A percentile compares a stretch with the other conserved stretches of the same genome.
These are phyloP conservation scores for Glutinoglossum americanum DNA, from an alignment of 495 filamentous ascomycete genomes.

Conservation along the genomic window DNA sequence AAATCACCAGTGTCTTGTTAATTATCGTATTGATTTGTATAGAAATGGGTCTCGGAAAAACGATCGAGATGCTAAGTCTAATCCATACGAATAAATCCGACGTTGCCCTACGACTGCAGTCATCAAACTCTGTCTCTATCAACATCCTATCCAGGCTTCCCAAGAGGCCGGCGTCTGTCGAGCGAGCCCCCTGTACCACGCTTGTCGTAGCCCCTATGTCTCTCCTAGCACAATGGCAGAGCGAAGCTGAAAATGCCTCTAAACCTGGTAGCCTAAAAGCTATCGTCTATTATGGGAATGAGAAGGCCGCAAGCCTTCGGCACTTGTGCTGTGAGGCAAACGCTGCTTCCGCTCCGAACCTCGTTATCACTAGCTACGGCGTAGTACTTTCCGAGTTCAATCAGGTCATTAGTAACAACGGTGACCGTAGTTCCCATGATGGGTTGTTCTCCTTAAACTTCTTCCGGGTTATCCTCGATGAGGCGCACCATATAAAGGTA, in stretches of 20 bases:
- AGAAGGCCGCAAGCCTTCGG: conserved; percentile 56
- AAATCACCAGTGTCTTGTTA: not conserved
- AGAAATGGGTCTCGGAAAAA: conserved; percentile 65
- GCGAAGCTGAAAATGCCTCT: conserved; percentile 77
- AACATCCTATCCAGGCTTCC: conserved; percentile 36
- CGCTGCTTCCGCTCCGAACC: conserved; percentile 51
- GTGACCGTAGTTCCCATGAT: conserved; percentile 33
- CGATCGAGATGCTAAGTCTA: conserved; percentile 90
- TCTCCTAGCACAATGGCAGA: conserved; percentile 84
- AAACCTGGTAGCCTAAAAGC: conserved; percentile 58
- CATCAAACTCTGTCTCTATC: conserved; percentile 18
- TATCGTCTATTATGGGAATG: conserved; percentile 75
- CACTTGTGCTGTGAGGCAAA: conserved; percentile 57
- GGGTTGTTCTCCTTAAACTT: conserved; percentile 84
- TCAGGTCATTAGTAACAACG: conserved; percentile 33
- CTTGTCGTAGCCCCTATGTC: conserved; percentile 92
- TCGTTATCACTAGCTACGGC: conserved; percentile 94
- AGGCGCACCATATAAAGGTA: conserved; percentile 73
- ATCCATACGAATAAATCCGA: conserved; percentile 66
- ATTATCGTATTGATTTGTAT: not conserved
- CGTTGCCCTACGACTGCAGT: conserved; percentile 14
- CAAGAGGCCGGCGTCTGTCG: conserved; percentile 27
- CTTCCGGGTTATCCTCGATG: conserved; percentile 85
- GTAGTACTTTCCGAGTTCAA: conserved; percentile 77
- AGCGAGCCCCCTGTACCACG: conserved; percentile 67